Conservation (phyloP, 768 basidiomycete species). For the Pulveroboletus sp. region DNA sequence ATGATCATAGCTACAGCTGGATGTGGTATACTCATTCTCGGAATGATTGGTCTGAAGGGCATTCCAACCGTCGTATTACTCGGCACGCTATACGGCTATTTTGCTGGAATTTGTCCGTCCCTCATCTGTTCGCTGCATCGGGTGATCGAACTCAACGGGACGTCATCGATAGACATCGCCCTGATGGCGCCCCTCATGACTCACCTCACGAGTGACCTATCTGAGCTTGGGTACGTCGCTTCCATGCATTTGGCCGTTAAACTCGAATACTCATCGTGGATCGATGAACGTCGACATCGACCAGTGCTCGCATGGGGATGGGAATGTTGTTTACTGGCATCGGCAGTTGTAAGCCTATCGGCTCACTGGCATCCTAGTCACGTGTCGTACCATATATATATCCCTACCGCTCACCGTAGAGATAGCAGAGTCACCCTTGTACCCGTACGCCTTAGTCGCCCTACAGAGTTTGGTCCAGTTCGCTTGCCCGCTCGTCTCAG, state of each 20-base stretch:
- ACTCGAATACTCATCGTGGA: background rate
- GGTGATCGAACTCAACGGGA: background rate
- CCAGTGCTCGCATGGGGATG: conserved; percentile 29
- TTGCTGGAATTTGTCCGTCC: conserved; percentile 40
- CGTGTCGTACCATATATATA: too few species aligned
- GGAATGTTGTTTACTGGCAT: conserved; percentile 5
- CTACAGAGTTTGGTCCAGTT: too few species aligned
- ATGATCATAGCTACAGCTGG: conserved; percentile 33
- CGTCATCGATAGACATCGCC: conserved; percentile 31
- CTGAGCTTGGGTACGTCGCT: conserved; percentile 47
- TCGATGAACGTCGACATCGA: too few species aligned
- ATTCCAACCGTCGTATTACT: conserved; percentile 37
- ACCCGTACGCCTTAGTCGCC: too few species aligned
- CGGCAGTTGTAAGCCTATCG: too few species aligned
- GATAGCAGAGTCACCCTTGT: too few species aligned
- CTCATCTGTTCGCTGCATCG: background rate
- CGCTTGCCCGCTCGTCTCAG: too few species aligned
- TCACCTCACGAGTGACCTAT: conserved; percentile 39
- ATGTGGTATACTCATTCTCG: conserved; percentile 39
- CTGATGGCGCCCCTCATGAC: conserved; percentile 41
- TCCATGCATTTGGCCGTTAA: background rate
- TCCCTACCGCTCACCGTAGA: too few species aligned
- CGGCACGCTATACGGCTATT: conserved; percentile 45
- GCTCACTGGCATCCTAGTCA: too few species aligned
- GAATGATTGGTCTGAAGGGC: conserved; percentile 39